These are phyloP conservation scores for Grammothele lineata DNA, from an alignment of 768 basidiomycete species.

Conservation along the genomic window DNA sequence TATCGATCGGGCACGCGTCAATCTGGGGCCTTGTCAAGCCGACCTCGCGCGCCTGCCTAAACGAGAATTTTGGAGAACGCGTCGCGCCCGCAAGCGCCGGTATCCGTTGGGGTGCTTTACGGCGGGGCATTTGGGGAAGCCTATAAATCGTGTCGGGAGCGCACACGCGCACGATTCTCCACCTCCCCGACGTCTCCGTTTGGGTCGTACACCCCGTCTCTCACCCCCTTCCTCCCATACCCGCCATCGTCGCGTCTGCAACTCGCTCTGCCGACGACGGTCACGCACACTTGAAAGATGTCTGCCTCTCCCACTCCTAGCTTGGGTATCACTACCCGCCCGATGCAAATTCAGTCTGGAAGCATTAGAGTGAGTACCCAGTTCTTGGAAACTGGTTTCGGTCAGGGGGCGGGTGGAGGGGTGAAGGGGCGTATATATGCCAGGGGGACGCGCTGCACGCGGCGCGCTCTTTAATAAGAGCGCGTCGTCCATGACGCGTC, in stretches of 20 bases:
- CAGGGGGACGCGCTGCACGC: constrained; percentile 1
- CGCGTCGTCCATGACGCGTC: too few species aligned
- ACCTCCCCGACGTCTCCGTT: constrained; percentile 5
- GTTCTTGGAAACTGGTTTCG: too few species aligned
- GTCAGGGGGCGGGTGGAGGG: neutral
- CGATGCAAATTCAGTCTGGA: constrained; percentile 30
- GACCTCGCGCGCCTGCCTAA: constrained; percentile 7
- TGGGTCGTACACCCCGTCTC: constrained; percentile 6
- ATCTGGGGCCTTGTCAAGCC: constrained; percentile 4
- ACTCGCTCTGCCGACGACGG: constrained; percentile 5
- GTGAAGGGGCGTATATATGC: neutral
- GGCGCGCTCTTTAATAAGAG: too few species aligned
- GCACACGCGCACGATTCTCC: constrained; percentile 3
- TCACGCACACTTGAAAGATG: too few species aligned
- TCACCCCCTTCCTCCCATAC: neutral
- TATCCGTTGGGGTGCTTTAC: constrained; percentile 14
- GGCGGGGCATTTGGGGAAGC: constrained; percentile 13
- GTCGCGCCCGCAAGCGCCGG: constrained; percentile 8
- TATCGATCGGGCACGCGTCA: too few species aligned
- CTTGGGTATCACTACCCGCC: constrained; percentile 23
- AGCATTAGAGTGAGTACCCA: constrained; percentile 27
- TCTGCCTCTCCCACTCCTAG: constrained; percentile 18
- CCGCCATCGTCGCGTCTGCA: constrained; percentile 1
- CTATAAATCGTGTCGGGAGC: constrained; percentile 9
- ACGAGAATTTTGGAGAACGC: constrained; percentile 10